Evolutionary conservation across 768 basidiomycete genomes (phyloP), one percentile per base, ranked within the genome.

Genomic region (Galerina marginata): DNA sequence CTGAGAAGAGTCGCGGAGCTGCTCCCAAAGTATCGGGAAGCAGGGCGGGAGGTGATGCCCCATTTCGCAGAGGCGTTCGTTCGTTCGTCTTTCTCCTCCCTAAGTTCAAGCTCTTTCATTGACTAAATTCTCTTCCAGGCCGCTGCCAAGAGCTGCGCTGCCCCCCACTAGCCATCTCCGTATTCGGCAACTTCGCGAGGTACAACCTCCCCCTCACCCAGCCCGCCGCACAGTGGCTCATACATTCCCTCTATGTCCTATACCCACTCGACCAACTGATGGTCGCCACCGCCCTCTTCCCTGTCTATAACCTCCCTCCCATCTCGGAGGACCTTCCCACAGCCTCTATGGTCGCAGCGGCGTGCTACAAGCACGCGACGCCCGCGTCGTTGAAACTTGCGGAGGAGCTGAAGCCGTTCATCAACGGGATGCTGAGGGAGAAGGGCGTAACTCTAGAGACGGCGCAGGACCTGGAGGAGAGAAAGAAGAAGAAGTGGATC

Each of bases 181-280:
- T 89, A 20, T 87, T 88, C 67, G 82, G 84, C 20, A 75, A 90
- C 67, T 87, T 81, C 58, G 76, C 86, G 12, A 86, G 85, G 67
- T 88, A 90, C 69, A 81, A 83, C 51, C 63, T 90, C 15, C 69
- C 75, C 20, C 77, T 90, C 12, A 81, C 83, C 2, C 73, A 83
- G 9, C 63, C 74, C 0, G 84, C 81, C 2, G 89, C 81, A 0
- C 87, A 82, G 4, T 80, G 78, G 43, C 81, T 91, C 46, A 69
- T 90, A 1, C 83, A 89, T 59, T 79, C 86, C 1, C 74, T 90
- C 2, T 82, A 85, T 66, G 59, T 71, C 49, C 66, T 76, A 15
- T 69, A 81, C 59, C 80, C 86, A 1, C 69, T 89, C 20, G 72
- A 81, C 16, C 74, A 83, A 59, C 69, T 79, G 42, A 76, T 88